Conservation (phyloP, 805 yeast species). For the Monosporozyma aquatica region DNA sequence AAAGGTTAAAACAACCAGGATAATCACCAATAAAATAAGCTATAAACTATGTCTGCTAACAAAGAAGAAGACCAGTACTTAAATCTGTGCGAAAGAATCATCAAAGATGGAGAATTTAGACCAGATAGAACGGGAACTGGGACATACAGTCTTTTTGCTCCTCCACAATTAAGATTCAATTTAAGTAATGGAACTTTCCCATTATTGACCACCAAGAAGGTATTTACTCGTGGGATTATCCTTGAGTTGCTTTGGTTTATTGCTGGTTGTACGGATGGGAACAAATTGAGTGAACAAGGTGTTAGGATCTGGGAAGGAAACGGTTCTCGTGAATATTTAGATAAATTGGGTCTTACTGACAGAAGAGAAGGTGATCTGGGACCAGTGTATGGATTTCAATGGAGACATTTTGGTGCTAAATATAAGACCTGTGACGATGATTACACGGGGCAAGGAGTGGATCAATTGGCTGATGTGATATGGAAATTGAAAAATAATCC, state of each 20-base stretch:
- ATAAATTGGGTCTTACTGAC: slow-evolving; percentile 66
- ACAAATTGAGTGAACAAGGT: slow-evolving; percentile 65
- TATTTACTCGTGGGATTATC: slow-evolving; percentile 80
- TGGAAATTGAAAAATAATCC: slow-evolving; percentile 79
- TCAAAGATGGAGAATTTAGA: slow-evolving; percentile 78
- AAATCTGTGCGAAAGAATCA: slow-evolving; percentile 67
- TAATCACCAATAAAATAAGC: neutral
- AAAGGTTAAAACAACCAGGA: neutral
- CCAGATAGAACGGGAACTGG: slow-evolving; percentile 99
- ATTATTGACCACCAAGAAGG: slow-evolving; percentile 83
- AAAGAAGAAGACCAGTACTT: slow-evolving; percentile 77
- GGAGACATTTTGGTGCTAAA: slow-evolving; percentile 98
- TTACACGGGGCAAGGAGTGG: slow-evolving; percentile 81
- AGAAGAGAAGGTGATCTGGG: slow-evolving; percentile 93
- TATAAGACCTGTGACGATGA: slow-evolving; percentile 81
- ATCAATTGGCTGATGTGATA: slow-evolving; percentile 76
- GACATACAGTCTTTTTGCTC: slow-evolving; percentile 82
- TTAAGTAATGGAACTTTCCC: slow-evolving; percentile 71
- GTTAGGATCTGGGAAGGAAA: slow-evolving; percentile 99
- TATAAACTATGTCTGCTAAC: slow-evolving; percentile 1
- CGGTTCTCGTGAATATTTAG: slow-evolving; percentile 87
- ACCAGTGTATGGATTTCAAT: slow-evolving; percentile 97
- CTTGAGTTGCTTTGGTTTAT: slow-evolving; percentile 92
- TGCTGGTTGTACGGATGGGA: slow-evolving; percentile 82
- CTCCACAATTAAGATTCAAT: slow-evolving; percentile 86